Evolutionary conservation across 2,329 filamentous ascomycete species (phyloP), one percentile per base, ranked within the genome.

Genomic region (Periconia digitata): DNA sequence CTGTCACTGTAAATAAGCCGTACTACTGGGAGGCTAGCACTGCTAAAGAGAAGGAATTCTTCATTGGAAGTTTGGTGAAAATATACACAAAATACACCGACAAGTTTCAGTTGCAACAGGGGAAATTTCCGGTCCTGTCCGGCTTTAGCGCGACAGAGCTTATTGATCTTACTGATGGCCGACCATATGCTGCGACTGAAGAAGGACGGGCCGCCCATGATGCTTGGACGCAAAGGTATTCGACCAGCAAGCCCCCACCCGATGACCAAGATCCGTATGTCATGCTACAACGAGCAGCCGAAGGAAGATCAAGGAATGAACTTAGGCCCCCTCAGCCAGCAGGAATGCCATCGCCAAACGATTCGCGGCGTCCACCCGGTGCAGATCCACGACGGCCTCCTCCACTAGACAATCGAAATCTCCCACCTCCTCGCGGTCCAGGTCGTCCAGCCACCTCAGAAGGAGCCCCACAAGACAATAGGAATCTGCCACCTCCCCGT

Each of bases 1-100:
- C 87, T 21, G 90, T 97, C 43, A 94, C 86, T 1, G 82, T 99
- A 22, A 87, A 88, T 21, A 99, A 99, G 71, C 89, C 91, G 0
- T 99, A 99, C 73, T 99, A 94, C 71, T 99, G 94, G 94, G 85
- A 95, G 71, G 91, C 94, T 27, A 86, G 90, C 56, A 94, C 90
- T 1, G 82, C 89, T 44, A 96, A 96, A 75, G 94, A 99, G 74
- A 97, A 96, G 78, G 92, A 96, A 68, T 97, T 97, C 74, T 99
- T 99, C 72, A 94, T 99, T 63, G 91, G 89, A 27, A 96, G 92
- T 71, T 75, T 97, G 59, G 85, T 97, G 66, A 99, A 97, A 73
- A 96, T 99, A 57, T 99, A 89, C 70, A 86, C 86, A 62, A 99
- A 97, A 73, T 99, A 97, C 68, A 97, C 94, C 1, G 65, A 64